Evolutionary conservation across 768 basidiomycete genomes (phyloP), one percentile per base, ranked within the genome.

Genomic region (Favolaschia claudopus): DNA sequence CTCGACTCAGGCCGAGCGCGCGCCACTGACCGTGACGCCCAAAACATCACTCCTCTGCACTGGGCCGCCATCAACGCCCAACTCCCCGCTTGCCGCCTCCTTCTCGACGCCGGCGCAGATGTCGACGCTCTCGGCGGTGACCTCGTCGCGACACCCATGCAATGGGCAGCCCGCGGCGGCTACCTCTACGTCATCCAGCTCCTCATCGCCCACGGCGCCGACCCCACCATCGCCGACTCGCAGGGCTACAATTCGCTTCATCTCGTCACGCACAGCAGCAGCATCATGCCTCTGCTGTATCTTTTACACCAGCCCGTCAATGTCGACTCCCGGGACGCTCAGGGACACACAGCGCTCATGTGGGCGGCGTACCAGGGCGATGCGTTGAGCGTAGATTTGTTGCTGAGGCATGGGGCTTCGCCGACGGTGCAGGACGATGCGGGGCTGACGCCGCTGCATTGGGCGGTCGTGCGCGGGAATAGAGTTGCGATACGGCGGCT

Each of bases 351-450:
- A 0, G 83, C 93, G 0, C 82, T 99, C 46, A 97, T 98, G 93
- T 99, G 97, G 97, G 97, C 97, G 6, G 93, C 95, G 9, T 99
- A 99, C 74, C 97, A 99, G 72, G 97, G 97, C 42, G 97, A 99
- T 69, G 95, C 95, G 2, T 84, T 99, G 31, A 94, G 92, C 3
- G 95, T 99, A 6, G 95, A 98, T 62, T 74, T 99, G 42, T 76
- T 99, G 37, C 82, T 99, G 48, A 85, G 88, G 54, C 93, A 96
- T 64, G 93, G 93, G 3, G 95, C 97, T 2, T 91, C 87, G 56
- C 81, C 89, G 1, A 87, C 87, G 57, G 73, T 89, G 13, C 83
- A 84, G 32, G 97, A 99, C 70, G 88, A 93, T 66, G 76, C 84
- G 0, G 96, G 95, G 0, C 82, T 99, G 48, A 83, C 93, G 1